Base-by-base conservation (phyloP, 2,329 filamentous ascomycete species). In the Trichophyton simii region DNA sequence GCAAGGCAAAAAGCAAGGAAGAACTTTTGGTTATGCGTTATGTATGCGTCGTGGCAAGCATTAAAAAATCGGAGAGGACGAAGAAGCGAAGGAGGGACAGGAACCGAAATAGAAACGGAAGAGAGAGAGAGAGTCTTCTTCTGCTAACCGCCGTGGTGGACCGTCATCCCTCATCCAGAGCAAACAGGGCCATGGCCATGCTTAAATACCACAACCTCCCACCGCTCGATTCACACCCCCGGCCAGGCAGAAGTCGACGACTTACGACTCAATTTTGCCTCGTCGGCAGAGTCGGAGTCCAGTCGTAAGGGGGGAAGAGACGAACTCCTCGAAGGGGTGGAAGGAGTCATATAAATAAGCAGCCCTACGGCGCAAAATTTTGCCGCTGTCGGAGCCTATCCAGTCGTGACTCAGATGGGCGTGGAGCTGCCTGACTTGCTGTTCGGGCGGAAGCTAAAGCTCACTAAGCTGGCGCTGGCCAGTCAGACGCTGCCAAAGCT, bases 241-340 rank as follows among this genome's bases (percentile, higher is more conserved):
- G 52, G 52, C 52, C 52, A 55, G 52, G 52, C 52, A 55, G 52
- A 55, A 55, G 20, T 11, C 13, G 28, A 55, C 52, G 52, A 55
- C 15, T 15, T 52, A 38, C 34, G 34, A 38, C 34, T 38, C 34
- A 13, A 3, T 20, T 48, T 48, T 18, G 22, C 18, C 46, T 54
- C 50, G 28, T 54, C 52, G 52, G 25, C 46, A 36, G 31, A 25
- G 28, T 55, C 52, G 52, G 52, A 55, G 52, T 18, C 52, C 7
- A 18, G 52, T 13, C 4, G 34, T 18, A 36, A 20, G 15, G 28
- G n/a, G 28, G 6, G n/a, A 9, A 31, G 9, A 18, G 46, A 25
- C 6, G 20, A 18, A 44, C 15, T n/a, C n/a, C 41, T 18, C n/a
- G 34, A 38, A 3, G 34, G 34, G 34, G 8, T 38, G 34, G 3